Evolutionary conservation across 768 basidiomycete species (phyloP).

Genomic region (Peribolospora baueri): DNA sequence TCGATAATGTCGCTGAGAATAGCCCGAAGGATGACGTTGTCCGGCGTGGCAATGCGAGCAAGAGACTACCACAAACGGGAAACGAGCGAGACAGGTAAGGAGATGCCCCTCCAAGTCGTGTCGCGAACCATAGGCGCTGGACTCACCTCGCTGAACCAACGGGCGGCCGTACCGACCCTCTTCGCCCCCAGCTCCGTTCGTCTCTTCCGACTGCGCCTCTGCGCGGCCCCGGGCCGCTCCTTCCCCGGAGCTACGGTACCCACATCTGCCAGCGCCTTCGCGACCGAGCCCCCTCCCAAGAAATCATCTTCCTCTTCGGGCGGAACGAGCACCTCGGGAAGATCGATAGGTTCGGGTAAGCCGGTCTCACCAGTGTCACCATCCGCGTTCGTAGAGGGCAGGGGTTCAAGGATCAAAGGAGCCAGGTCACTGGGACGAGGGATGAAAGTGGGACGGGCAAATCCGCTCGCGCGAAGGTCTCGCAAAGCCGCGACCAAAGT

Average conservation of each 20-base stretch:
- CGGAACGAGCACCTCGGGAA: not conserved
- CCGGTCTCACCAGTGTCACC: slow-evolving; percentile 4
- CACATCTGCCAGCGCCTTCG: too few relatives aligned
- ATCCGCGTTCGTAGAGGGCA: slow-evolving; percentile 33
- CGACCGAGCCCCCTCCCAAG: too few relatives aligned
- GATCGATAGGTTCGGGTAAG: slow-evolving; percentile 7
- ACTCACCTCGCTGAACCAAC: slow-evolving; percentile 1
- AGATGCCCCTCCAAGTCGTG: slow-evolving; percentile 41
- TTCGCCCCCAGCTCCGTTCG: slow-evolving; percentile 23
- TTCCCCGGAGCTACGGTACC: too few relatives aligned
- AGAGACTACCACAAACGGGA: slow-evolving; percentile 19
- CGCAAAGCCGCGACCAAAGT: slow-evolving; percentile 39
- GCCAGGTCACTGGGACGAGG: slow-evolving; percentile 16
- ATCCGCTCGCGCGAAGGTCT: slow-evolving; percentile 32
- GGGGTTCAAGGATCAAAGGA: slow-evolving; percentile 21
- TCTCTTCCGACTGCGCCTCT: not conserved
- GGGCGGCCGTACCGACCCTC: slow-evolving; percentile 12
- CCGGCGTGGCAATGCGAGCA: slow-evolving; percentile 4
- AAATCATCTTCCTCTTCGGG: too few relatives aligned
- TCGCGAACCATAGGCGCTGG: slow-evolving; percentile 36
- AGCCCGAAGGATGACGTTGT: slow-evolving; percentile 32
- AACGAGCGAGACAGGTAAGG: slow-evolving; percentile 41
- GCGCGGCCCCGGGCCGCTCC: slow-evolving; percentile 7
- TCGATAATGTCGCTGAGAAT: slow-evolving; percentile 52
- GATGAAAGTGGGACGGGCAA: slow-evolving; percentile 34